Evolutionary conservation across 2,329 filamentous ascomycete species (phyloP).

Genomic region (Fusarium pininemorale): DNA sequence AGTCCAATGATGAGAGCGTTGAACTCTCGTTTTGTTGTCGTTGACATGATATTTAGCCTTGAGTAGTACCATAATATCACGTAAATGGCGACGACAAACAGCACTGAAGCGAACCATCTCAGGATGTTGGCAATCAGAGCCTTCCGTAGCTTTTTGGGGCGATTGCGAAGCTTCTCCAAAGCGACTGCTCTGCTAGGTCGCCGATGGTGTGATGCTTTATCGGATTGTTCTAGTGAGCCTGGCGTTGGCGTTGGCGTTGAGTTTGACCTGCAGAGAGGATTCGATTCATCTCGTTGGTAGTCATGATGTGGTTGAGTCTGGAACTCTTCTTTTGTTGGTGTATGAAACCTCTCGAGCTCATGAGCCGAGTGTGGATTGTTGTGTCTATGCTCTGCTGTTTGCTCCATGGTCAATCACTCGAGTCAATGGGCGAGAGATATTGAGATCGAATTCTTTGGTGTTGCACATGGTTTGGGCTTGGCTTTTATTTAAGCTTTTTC

Average conservation of each 20-base stretch:
- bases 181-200: background rate
- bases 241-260: background rate
- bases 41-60: slow-evolving; percentile 21
- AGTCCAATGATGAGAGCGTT: slow-evolving; percentile 56
- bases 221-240: background rate
- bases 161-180: background rate
- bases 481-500: slow-evolving; percentile 19
- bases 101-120: slow-evolving; percentile 30
- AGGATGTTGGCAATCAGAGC: slow-evolving; percentile 16
- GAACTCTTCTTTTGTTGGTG: background rate
- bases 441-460: background rate
- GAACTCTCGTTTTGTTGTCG: slow-evolving; percentile 50
- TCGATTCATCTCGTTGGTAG: slow-evolving; percentile 9
- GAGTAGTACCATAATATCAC: slow-evolving; percentile 32
- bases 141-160: slow-evolving; percentile 16
- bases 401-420: background rate
- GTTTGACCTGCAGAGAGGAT: slow-evolving; percentile 3
- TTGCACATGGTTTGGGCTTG: background rate
- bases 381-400: background rate
- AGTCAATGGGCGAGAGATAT: background rate
- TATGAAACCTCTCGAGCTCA: slow-evolving; percentile 13
- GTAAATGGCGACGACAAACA: slow-evolving; percentile 28
- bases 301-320: background rate
- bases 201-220: background rate
- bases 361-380: background rate